Conservation (phyloP, 257 asterid species). For the Leptodermis oblonga region DNA sequence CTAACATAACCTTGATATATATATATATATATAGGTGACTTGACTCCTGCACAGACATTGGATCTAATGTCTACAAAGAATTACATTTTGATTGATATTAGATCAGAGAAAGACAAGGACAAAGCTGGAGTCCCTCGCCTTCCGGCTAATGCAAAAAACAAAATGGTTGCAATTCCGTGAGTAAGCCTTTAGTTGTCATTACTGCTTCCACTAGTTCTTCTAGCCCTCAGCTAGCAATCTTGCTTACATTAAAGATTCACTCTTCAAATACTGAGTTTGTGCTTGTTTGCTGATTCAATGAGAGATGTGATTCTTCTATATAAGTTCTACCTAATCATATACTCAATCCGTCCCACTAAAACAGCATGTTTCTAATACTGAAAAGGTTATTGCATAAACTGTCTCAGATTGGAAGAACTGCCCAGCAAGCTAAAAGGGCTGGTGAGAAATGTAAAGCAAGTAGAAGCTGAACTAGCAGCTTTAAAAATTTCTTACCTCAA, state of each 20-base stretch:
- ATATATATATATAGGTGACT: slow-evolving; percentile 70
- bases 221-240: not conserved
- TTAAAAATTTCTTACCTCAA: slow-evolving; percentile 84
- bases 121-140: slow-evolving; percentile 88
- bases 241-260: not conserved
- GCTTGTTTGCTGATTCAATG: too few species aligned
- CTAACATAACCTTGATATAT: slow-evolving; percentile 17
- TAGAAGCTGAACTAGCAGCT: slow-evolving; percentile 89
- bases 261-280: not conserved
- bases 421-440: slow-evolving; percentile 66
- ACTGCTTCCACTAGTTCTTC: not conserved
- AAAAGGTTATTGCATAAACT: slow-evolving; percentile 6
- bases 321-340: not conserved
- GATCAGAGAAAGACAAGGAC: slow-evolving; percentile 89
- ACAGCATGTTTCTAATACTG: not conserved
- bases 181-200: slow-evolving; percentile 26
- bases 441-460: slow-evolving; percentile 68
- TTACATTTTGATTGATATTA: slow-evolving; percentile 79
- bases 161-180: slow-evolving; percentile 77
- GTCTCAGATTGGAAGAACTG: slow-evolving; percentile 80
- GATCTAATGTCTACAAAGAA: slow-evolving; percentile 75
- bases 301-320: not conserved
- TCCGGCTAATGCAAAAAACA: slow-evolving; percentile 72
- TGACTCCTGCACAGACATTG: slow-evolving; percentile 84
- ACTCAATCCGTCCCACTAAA: not conserved